Percentiles rank a stretch among this genome's conserved stretches.
These are phyloP conservation scores for Musa schizocarpa DNA, from an alignment of 176 grass and related monocot genomes.

Conservation along the genomic window DNA sequence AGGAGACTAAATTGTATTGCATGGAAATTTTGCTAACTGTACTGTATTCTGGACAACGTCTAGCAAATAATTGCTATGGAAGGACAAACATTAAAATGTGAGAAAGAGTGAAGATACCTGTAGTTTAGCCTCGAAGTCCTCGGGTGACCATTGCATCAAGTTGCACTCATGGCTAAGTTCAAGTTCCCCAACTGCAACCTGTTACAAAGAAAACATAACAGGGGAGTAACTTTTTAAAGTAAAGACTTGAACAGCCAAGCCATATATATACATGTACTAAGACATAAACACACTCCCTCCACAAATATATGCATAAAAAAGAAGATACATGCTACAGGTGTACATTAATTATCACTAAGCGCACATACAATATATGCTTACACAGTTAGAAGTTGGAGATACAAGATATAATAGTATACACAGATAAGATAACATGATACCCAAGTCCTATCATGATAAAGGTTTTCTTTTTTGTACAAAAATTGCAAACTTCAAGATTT, in stretches of 20 bases:
- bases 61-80: neutral
- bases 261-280: too few species aligned
- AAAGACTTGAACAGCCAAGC: too few species aligned
- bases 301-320: neutral
- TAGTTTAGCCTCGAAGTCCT: constrained; percentile 92
- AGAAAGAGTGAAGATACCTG: constrained; percentile 9
- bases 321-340: neutral
- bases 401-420: too few species aligned
- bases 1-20: neutral
- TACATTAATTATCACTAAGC: neutral
- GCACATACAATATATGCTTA: neutral
- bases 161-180: constrained; percentile 86
- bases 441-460: too few species aligned
- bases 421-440: too few species aligned
- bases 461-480: neutral
- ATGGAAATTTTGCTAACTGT: neutral
- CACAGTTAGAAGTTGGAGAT: too few species aligned
- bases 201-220: constrained; percentile 22
- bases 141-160: constrained; percentile 89
- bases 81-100: too few species aligned
- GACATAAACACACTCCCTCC: neutral
- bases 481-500: neutral
- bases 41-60: neutral
- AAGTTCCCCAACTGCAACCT: constrained; percentile 92
- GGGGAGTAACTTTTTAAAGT: neutral